phyloP scores from a whole-genome alignment of 2,329 filamentous ascomycete genomes.

The Fusarium solani-melongenae region DNA sequence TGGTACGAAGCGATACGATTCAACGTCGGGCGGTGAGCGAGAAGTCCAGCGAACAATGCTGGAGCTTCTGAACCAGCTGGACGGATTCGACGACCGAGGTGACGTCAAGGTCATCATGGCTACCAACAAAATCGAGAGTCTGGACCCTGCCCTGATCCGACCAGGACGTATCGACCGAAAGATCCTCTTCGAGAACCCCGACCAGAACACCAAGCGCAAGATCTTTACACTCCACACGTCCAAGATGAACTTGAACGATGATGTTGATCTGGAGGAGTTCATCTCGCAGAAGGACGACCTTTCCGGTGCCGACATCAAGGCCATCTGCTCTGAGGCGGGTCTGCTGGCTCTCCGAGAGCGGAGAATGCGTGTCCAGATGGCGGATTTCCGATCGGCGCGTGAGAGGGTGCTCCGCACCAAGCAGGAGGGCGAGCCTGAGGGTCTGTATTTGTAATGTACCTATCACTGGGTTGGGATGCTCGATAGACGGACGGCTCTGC shows the following conservation, averaged over 20 bases:
- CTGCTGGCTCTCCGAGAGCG: slow-evolving; percentile 93
- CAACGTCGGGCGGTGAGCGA: slow-evolving; percentile 94
- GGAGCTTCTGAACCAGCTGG: slow-evolving; percentile 96
- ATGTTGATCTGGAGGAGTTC: slow-evolving; percentile 98
- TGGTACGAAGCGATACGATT: slow-evolving; percentile 98
- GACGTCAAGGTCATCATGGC: slow-evolving; percentile 99
- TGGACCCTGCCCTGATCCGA: slow-evolving; percentile 95
- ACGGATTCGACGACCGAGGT: slow-evolving; percentile 97
- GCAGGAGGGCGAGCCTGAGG: slow-evolving; percentile 97
- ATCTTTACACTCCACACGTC: slow-evolving; percentile 98
- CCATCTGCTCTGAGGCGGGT: slow-evolving; percentile 97
- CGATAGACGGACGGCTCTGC: slow-evolving; percentile 35
- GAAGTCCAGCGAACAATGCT: slow-evolving; percentile 99
- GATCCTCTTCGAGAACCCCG: slow-evolving; percentile 78
- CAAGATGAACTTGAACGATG: slow-evolving; percentile 96
- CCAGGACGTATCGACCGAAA: slow-evolving; percentile 98
- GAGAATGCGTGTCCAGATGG: slow-evolving; percentile 99
- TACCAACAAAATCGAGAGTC: slow-evolving; percentile 98
- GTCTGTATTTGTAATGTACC: slow-evolving; percentile 87
- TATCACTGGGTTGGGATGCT: slow-evolving; percentile 35
- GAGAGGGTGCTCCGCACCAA: slow-evolving; percentile 98
- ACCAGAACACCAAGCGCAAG: slow-evolving; percentile 94
- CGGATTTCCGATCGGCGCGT: slow-evolving; percentile 91
- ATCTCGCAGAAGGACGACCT: slow-evolving; percentile 98
- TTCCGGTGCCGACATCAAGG: slow-evolving; percentile 97